A percentile compares a stretch with the other conserved stretches of the same genome.
Conservation (phyloP, 1,139 yeast species). For the Saccharomyces hybrid region DNA sequence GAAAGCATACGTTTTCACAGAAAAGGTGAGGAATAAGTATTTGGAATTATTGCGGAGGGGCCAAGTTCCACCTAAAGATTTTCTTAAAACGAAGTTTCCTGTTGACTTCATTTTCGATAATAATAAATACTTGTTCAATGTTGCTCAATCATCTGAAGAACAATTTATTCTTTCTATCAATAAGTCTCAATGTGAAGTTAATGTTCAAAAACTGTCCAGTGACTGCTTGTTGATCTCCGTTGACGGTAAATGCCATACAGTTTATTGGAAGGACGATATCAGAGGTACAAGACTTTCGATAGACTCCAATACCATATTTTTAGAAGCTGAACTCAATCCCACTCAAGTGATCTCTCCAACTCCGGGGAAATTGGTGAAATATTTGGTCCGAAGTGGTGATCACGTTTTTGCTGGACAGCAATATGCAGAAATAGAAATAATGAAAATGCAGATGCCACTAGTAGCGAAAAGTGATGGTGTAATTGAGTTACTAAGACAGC, state of each 20-base stretch:
- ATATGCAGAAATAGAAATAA: conserved; percentile 96
- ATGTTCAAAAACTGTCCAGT: conserved; percentile 79
- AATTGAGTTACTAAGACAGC: conserved; percentile 89
- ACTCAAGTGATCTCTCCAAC: conserved; percentile 97
- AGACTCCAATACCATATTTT: conserved; percentile 86
- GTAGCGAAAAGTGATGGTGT: conserved; percentile 89
- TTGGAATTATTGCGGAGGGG: conserved; percentile 81
- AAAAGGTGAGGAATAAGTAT: conserved; percentile 63
- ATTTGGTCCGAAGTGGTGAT: conserved; percentile 90
- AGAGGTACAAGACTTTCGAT: conserved; percentile 94
- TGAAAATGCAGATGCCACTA: conserved; percentile 97
- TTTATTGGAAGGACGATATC: conserved; percentile 97
- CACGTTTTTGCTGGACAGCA: conserved; percentile 89
- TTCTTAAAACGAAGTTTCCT: conserved; percentile 80
- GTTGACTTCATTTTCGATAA: conserved; percentile 95
- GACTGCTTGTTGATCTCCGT: conserved; percentile 86
- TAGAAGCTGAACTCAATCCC: conserved; percentile 94
- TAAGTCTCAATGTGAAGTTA: conserved; percentile 85
- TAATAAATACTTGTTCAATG: conserved; percentile 85
- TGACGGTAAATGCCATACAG: conserved; percentile 89
- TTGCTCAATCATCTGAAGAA: conserved; percentile 83
- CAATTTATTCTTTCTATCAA: conserved; percentile 83
- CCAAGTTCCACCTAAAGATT: conserved; percentile 80
- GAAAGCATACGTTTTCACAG: conserved; percentile 78
- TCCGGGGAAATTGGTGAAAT: conserved; percentile 94